Conservation (phyloP, 2,329 filamentous ascomycete species). For the Phaeophleospora eucalypticola region DNA sequence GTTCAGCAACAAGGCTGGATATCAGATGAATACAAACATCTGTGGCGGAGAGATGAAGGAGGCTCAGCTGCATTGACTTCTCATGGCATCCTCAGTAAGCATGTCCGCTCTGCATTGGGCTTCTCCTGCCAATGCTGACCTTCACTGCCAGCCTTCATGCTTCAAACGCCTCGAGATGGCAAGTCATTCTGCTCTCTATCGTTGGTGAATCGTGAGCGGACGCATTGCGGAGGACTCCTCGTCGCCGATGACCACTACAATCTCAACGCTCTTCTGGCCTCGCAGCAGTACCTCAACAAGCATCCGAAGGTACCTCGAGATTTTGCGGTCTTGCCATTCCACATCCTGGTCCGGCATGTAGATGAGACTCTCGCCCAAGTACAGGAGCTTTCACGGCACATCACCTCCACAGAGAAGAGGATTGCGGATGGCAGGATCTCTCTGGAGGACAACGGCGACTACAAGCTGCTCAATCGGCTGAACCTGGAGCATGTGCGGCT, state of each 20-base stretch:
- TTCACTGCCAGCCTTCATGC: conserved; percentile 25
- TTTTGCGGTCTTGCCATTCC: conserved; percentile 32
- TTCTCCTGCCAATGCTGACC: background rate
- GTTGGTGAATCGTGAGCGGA: conserved; percentile 30
- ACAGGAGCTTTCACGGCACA: conserved; percentile 27
- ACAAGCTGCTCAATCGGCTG: conserved; percentile 33
- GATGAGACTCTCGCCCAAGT: conserved; percentile 30
- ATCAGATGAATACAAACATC: conserved; percentile 32
- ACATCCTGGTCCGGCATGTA: conserved; percentile 29
- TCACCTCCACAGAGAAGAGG: conserved; percentile 31
- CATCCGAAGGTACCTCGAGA: conserved; percentile 33
- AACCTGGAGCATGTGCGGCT: conserved; percentile 33
- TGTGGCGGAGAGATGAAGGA: conserved; percentile 33
- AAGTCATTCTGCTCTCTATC: conserved; percentile 33
- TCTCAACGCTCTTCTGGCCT: conserved; percentile 26
- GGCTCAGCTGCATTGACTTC: conserved; percentile 30
- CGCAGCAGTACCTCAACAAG: conserved; percentile 29
- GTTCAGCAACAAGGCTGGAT: conserved; percentile 32
- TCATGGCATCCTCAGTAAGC: conserved; percentile 29
- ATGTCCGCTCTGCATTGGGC: background rate
- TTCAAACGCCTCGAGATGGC: conserved; percentile 34
- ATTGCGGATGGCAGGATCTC: conserved; percentile 32
- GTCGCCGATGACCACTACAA: conserved; percentile 28
- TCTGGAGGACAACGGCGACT: conserved; percentile 33
- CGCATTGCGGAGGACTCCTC: conserved; percentile 31